These are phyloP conservation scores for Bryopsis sp. DNA, from an alignment of 139 green algal species.

Conservation along the genomic window DNA sequence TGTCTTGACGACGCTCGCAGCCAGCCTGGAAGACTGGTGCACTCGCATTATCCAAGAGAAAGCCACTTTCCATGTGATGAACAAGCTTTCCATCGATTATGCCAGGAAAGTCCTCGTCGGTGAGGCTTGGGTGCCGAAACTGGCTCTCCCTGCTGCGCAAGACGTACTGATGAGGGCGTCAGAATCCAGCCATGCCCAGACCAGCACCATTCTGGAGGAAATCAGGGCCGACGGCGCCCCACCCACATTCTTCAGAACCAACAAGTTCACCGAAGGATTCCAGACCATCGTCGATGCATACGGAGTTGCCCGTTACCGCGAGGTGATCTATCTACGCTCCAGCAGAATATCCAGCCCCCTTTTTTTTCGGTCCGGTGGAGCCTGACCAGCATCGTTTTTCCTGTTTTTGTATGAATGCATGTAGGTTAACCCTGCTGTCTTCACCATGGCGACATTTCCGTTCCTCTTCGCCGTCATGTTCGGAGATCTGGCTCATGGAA, in stretches of 20 bases:
- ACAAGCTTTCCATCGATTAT: conserved; percentile 91
- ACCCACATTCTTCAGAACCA: conserved; percentile 89
- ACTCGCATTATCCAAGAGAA: conserved; percentile 60
- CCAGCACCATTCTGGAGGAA: conserved; percentile 79
- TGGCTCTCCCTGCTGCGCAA: conserved; percentile 40
- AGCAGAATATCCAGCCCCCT: neutral
- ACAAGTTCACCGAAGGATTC: conserved; percentile 83
- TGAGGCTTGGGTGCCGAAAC: conserved; percentile 84
- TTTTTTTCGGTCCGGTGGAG: neutral
- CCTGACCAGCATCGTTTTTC: no score
- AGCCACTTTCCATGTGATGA: conserved; percentile 94
- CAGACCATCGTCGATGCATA: conserved; percentile 95
- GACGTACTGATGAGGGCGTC: conserved; percentile 55
- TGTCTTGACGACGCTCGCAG: conserved; percentile 58
- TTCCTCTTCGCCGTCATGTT: conserved; percentile 99
- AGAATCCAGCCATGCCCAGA: conserved; percentile 29
- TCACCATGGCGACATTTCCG: conserved; percentile 97
- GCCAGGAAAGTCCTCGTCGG: conserved; percentile 87
- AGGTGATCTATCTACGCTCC: conserved; percentile 30
- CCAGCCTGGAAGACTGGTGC: conserved; percentile 56
- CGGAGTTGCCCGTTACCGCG: conserved; percentile 85
- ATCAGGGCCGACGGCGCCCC: conserved; percentile 74
- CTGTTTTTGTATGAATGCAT: no score
- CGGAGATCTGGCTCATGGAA: conserved; percentile 89
- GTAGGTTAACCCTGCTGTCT: conserved; percentile 80